phyloP scores from a whole-genome alignment of 2,329 filamentous ascomycete genomes.

The Pyrenochaeta sp. region DNA sequence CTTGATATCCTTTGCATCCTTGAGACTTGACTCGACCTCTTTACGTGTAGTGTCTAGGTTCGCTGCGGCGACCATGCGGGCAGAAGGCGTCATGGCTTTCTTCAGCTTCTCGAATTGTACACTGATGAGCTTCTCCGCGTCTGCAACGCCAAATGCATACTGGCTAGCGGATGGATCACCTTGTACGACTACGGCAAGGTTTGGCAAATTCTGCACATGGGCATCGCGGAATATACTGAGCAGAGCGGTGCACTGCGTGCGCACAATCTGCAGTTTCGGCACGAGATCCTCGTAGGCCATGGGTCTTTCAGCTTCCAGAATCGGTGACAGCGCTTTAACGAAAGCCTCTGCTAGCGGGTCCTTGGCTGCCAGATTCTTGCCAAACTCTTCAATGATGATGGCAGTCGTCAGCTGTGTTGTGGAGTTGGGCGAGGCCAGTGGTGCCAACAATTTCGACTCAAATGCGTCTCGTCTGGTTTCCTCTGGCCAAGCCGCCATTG shows the following conservation, averaged over 20 bases:
- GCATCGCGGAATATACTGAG: conserved; percentile 87
- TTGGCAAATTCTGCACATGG: conserved; percentile 70
- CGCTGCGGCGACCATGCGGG: conserved; percentile 83
- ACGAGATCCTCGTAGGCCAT: conserved; percentile 87
- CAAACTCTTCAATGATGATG: conserved; percentile 89
- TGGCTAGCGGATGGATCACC: conserved; percentile 91
- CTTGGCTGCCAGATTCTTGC: conserved; percentile 60
- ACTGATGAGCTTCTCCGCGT: conserved; percentile 86
- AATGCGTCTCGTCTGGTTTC: conserved; percentile 68
- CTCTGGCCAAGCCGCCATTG: conserved; percentile 79
- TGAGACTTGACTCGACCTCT: conserved; percentile 74
- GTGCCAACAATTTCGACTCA: conserved; percentile 70
- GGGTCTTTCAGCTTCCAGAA: conserved; percentile 84
- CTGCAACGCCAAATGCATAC: conserved; percentile 86
- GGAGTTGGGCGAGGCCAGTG: conserved; percentile 76
- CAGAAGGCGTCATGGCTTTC: conserved; percentile 86
- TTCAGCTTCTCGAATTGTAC: conserved; percentile 89
- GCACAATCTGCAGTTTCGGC: conserved; percentile 86
- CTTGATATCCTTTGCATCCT: conserved; percentile 81
- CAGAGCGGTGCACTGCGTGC: conserved; percentile 89
- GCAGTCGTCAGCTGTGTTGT: conserved; percentile 86
- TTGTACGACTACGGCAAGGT: conserved; percentile 89
- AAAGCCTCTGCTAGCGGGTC: conserved; percentile 66
- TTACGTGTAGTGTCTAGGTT: conserved; percentile 80
- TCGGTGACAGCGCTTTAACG: conserved; percentile 70